phyloP scores from a whole-genome alignment of 257 asterid species.

The Gardenia jasminoides region DNA sequence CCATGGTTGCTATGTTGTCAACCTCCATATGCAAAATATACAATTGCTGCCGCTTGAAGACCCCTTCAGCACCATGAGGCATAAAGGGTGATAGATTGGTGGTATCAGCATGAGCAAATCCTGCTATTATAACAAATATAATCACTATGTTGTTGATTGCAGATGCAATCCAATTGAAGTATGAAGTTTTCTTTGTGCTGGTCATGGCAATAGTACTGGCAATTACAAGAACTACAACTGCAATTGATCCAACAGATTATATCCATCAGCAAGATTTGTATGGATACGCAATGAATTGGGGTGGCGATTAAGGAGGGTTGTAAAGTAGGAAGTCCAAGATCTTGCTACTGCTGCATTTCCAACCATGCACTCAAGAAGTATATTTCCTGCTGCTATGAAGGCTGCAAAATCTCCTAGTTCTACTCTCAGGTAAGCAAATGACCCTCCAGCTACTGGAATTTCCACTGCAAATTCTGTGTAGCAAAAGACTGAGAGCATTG shows the following conservation, averaged over 20 bases:
- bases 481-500: constrained; percentile 30
- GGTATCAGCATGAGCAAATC: constrained; percentile 29
- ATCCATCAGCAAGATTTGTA: constrained; percentile 23
- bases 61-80: constrained; percentile 30
- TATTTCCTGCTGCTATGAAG: constrained; percentile 38
- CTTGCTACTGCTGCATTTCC: constrained; percentile 37
- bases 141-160: constrained; percentile 27
- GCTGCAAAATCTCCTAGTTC: constrained; percentile 37
- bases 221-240: constrained; percentile 22
- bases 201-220: constrained; percentile 25
- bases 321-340: constrained; percentile 40
- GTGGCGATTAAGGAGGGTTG: constrained; percentile 29
- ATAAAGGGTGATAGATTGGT: constrained; percentile 31
- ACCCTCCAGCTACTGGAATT: constrained; percentile 42
- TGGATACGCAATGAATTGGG: constrained; percentile 31
- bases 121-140: constrained; percentile 31
- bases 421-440: constrained; percentile 38
- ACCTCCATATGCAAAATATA: constrained; percentile 36
- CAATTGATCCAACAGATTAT: constrained; percentile 39
- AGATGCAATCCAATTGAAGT: constrained; percentile 32
- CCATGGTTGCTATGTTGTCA: constrained; percentile 35
- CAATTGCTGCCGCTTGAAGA: constrained; percentile 37
- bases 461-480: constrained; percentile 39
- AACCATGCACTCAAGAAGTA: constrained; percentile 31
- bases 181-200: constrained; percentile 28